Conservation (phyloP, 2,329 filamentous ascomycete genomes). For the Cladobotryum protrusum region DNA sequence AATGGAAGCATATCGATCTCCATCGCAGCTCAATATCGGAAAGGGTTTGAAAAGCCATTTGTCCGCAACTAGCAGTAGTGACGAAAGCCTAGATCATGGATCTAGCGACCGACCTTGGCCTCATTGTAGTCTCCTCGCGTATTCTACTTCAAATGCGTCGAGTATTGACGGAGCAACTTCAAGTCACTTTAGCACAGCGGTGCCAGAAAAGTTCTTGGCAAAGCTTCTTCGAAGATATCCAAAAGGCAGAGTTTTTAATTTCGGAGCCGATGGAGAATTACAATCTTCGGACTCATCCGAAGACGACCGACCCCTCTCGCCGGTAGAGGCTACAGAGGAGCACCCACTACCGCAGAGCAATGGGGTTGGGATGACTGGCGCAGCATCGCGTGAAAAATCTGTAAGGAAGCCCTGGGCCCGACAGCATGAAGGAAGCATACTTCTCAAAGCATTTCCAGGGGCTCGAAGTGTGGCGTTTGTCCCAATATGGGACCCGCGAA, state of each 20-base stretch:
- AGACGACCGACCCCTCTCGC: slow-evolving; percentile 13
- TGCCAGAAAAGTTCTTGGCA: slow-evolving; percentile 35
- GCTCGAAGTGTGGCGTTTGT: slow-evolving; percentile 42
- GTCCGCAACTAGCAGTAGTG: slow-evolving; percentile 17
- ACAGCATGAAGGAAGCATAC: slow-evolving; percentile 16
- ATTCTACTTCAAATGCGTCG: slow-evolving; percentile 28
- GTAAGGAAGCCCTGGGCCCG: slow-evolving; percentile 6
- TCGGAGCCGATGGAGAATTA: slow-evolving; percentile 32
- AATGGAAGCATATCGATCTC: slow-evolving; percentile 18
- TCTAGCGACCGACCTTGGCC: slow-evolving; percentile 5
- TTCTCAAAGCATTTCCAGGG: slow-evolving; percentile 33
- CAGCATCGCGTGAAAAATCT: neutral
- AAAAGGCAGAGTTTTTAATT: slow-evolving; percentile 40
- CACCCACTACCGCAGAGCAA: neutral
- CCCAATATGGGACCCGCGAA: slow-evolving; percentile 41
- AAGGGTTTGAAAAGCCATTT: slow-evolving; percentile 13
- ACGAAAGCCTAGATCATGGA: slow-evolving; percentile 11
- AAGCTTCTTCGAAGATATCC: slow-evolving; percentile 39
- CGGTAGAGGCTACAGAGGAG: neutral
- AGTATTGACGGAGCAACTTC: slow-evolving; percentile 25
- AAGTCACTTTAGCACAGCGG: slow-evolving; percentile 11
- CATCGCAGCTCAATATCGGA: neutral
- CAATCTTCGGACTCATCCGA: slow-evolving; percentile 23
- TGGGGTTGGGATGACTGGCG: no score
- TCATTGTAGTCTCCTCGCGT: slow-evolving; percentile 31